Evolutionary conservation across 1,139 yeast genomes (phyloP).

Genomic region (Blastobotrys persicus): DNA sequence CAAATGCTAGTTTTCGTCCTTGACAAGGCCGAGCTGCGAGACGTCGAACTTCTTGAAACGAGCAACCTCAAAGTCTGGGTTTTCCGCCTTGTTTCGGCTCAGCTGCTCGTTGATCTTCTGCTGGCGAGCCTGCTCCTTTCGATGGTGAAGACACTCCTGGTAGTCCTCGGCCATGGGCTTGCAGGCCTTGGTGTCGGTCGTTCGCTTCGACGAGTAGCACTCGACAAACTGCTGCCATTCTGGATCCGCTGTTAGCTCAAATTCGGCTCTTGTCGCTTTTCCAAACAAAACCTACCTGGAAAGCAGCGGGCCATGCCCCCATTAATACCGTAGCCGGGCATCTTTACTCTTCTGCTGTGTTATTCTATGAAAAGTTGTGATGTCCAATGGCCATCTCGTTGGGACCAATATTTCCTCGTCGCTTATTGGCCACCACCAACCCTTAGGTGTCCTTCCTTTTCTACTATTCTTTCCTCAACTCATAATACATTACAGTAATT

Average conservation of each 20-base stretch:
- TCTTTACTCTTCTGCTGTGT: constrained; percentile 27
- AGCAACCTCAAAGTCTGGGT: constrained; percentile 23
- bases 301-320: constrained; percentile 52
- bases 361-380: background rate
- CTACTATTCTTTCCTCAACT: background rate
- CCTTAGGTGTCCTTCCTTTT: background rate
- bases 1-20: constrained; percentile 15
- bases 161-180: constrained; percentile 46
- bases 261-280: background rate
- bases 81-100: constrained; percentile 24
- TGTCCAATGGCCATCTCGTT: background rate
- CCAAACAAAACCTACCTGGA: constrained; percentile 36
- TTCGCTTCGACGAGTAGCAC: constrained; percentile 44
- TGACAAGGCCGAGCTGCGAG: constrained; percentile 26
- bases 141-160: constrained; percentile 49
- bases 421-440: background rate
- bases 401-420: background rate
- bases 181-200: constrained; percentile 41
- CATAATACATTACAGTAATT: too few species aligned
- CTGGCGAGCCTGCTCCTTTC: constrained; percentile 40
- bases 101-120: constrained; percentile 28
- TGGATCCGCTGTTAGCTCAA: too few species aligned
- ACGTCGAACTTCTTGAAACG: constrained; percentile 24
- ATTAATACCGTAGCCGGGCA: constrained; percentile 44
- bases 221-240: constrained; percentile 48